Conservation (phyloP, 1,284 basidiomycete species). For the Inonotus obliquus region DNA sequence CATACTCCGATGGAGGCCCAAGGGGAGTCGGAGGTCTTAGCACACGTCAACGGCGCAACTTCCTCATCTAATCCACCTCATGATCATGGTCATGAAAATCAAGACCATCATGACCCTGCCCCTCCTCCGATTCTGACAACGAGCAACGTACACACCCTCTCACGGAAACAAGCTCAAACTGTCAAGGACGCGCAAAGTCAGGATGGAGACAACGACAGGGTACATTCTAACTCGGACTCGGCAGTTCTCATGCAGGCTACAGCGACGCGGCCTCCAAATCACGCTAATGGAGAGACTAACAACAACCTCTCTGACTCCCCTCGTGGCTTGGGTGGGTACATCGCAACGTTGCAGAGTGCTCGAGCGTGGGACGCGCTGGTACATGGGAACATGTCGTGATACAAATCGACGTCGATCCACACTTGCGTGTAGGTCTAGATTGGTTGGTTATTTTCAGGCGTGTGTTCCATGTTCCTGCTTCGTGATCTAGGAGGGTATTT, state of each 20-base stretch:
- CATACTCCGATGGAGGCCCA: slow-evolving; percentile 9
- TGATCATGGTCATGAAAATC: not conserved
- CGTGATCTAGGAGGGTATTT: too few species aligned
- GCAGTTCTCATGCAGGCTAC: not conserved
- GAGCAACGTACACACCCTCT: slow-evolving; percentile 10
- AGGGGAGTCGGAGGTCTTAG: not conserved
- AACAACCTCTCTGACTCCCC: not conserved
- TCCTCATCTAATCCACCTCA: not conserved
- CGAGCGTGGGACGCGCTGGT: slow-evolving; percentile 50
- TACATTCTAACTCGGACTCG: not conserved
- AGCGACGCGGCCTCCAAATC: not conserved
- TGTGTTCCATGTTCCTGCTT: too few species aligned
- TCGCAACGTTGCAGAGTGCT: slow-evolving; percentile 43
- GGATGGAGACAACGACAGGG: not conserved
- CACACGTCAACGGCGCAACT: not conserved
- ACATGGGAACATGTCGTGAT: slow-evolving; percentile 26
- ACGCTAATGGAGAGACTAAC: not conserved
- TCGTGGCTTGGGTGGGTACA: slow-evolving; percentile 32
- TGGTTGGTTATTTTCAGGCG: not conserved
- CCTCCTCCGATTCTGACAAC: slow-evolving; percentile 15
- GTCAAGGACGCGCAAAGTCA: not conserved
- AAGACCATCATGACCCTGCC: not conserved
- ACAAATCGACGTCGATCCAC: not conserved
- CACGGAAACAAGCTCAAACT: slow-evolving; percentile 1
- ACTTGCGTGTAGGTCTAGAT: not conserved